phyloP scores from a whole-genome alignment of 257 asterid genomes.

The Ajuga chamaepitys region DNA sequence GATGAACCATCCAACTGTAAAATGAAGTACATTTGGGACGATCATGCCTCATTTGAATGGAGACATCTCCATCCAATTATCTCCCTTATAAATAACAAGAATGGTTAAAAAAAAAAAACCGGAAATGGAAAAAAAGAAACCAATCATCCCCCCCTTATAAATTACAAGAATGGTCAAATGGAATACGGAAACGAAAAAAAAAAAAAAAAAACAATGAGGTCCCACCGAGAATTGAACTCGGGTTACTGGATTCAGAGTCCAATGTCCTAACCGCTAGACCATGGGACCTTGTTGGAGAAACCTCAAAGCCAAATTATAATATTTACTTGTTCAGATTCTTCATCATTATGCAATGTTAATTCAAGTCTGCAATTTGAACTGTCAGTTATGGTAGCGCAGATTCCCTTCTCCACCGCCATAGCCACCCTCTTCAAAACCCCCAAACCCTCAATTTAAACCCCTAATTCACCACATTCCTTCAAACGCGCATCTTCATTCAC shows the following conservation, averaged over 20 bases:
- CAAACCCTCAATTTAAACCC: conserved; percentile 3
- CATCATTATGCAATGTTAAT: not conserved
- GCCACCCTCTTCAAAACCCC: conserved; percentile 20
- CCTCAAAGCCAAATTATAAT: no score
- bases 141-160: no score
- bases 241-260: conserved; percentile 97
- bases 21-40: no score
- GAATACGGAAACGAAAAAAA: no score
- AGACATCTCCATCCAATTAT: no score
- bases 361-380: not conserved
- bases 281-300: conserved; percentile 42
- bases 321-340: not conserved
- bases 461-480: conserved; percentile 23
- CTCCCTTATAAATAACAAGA: no score
- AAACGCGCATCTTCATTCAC: conserved; percentile 33
- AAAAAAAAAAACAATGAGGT: conserved; percentile 33
- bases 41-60: no score
- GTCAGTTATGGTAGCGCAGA: conserved; percentile 13
- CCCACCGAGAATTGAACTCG: conserved; percentile 97
- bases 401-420: conserved; percentile 34
- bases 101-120: no score
- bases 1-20: no score
- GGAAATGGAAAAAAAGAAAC: no score
- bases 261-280: conserved; percentile 95
- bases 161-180: no score